Percentiles rank a stretch among this genome's conserved stretches.
phyloP scores from a whole-genome alignment of 805 yeast species.

The Ogataea degrootiae region DNA sequence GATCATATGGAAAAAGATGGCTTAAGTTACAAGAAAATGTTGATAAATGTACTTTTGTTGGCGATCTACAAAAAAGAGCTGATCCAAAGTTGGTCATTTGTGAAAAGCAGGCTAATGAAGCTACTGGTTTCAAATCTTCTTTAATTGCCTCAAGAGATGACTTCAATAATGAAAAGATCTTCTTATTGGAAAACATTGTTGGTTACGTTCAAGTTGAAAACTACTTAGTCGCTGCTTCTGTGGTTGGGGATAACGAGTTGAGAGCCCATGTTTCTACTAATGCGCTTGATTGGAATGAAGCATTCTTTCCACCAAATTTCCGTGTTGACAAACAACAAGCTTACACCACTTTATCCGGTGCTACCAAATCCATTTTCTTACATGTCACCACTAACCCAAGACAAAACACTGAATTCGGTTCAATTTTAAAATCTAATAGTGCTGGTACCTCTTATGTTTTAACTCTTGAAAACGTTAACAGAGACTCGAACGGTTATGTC shows the following conservation, averaged over 20 bases:
- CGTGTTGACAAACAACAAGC: slow-evolving; percentile 56
- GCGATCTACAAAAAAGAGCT: slow-evolving; percentile 39
- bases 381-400: slow-evolving; percentile 66
- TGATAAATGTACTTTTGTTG: slow-evolving; percentile 60
- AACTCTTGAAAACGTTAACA: slow-evolving; percentile 63
- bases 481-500: slow-evolving; percentile 68
- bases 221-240: slow-evolving; percentile 66
- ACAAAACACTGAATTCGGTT: slow-evolving; percentile 60
- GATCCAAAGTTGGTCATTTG: slow-evolving; percentile 58
- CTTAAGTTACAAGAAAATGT: slow-evolving; percentile 48
- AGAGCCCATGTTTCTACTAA: slow-evolving; percentile 69
- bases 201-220: slow-evolving; percentile 70
- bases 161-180: slow-evolving; percentile 36
- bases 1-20: slow-evolving; percentile 66
- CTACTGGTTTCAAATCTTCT: slow-evolving; percentile 27
- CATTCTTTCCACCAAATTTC: slow-evolving; percentile 66
- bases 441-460: slow-evolving; percentile 81
- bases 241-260: slow-evolving; percentile 43
- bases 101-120: slow-evolving; percentile 38
- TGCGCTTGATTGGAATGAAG: slow-evolving; percentile 68
- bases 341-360: slow-evolving; percentile 71
- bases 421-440: slow-evolving; percentile 76
- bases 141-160: slow-evolving; percentile 47
- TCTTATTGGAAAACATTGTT: slow-evolving; percentile 48
- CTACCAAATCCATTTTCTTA: slow-evolving; percentile 63